phyloP scores from a whole-genome alignment of 2,329 filamentous ascomycete species.

The Aspergillus quadricinctus region DNA sequence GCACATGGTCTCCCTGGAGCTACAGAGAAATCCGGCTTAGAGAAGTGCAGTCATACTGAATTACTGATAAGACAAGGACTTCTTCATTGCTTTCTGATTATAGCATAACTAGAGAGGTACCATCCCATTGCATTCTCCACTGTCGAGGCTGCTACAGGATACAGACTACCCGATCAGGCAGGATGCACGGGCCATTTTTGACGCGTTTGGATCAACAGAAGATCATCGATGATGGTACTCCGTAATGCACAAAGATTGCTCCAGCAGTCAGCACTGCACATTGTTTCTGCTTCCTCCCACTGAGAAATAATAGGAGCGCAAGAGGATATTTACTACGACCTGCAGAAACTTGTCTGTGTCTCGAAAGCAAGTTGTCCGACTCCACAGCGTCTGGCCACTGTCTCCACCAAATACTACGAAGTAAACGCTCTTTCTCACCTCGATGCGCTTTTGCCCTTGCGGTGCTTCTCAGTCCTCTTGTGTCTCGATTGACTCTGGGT shows the following conservation, averaged over 20 bases:
- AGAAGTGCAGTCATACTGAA: background rate
- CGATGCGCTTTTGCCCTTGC: background rate
- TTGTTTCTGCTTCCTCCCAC: background rate
- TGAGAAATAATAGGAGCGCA: background rate
- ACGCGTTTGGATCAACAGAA: background rate
- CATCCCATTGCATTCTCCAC: background rate
- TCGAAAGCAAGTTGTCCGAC: background rate
- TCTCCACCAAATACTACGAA: background rate
- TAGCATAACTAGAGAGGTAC: background rate
- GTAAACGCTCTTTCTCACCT: background rate
- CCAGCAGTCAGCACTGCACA: conserved; percentile 23
- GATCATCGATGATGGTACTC: background rate
- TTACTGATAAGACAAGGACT: background rate
- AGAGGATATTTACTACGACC: background rate
- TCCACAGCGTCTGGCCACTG: background rate
- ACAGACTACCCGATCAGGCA: background rate
- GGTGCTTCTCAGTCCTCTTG: background rate
- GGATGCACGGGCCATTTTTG: conserved; percentile 2
- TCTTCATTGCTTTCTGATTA: background rate
- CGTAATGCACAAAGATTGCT: conserved; percentile 38
- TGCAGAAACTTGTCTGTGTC: background rate
- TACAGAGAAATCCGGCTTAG: too few relatives aligned
- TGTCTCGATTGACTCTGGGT: background rate
- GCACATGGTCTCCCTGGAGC: background rate
- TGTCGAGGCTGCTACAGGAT: background rate